Evolutionary conservation across 805 yeast genomes (phyloP), one percentile per base, ranked within the genome.

Genomic region (Naumovozyma dairenensis): DNA sequence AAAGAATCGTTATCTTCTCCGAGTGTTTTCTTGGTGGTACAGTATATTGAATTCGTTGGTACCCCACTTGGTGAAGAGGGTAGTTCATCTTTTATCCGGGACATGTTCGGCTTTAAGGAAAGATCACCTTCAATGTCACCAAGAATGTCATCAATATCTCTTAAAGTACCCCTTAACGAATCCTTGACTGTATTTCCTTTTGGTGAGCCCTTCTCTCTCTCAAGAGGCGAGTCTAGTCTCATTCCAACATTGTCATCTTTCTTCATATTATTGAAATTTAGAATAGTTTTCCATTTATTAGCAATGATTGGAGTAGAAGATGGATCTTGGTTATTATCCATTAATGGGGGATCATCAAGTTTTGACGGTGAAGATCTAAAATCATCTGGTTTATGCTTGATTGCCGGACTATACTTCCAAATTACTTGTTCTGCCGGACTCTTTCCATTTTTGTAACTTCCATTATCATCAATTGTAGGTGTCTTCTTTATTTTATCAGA

Each of bases 251-350:
- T 18, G 15, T 40, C 37, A 3, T 32, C 33, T 10, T 38, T 45
- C 22, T 43, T 40, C 4, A 51, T 48, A 31, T 53, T 48, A 2
- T 43, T 37, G 21, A 55, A 49, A 31, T 43, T 48, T 4, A 57
- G 34, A 2, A 55, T 44, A 21, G 46, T 43, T 30, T 45, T 51
- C 32, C 49, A 45, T 25, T 44, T 44, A 9, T 39, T 44, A 4
- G 54, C 49, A 9, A 53, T 44, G 20, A 48, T 35, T 8, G 61
- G 59, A 3, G 60, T 55, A 1, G 61, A 56, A 7, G 57, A 48
- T 6, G 53, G 50, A 17, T 45, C 45, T 20, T 48, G 49, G 3
- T 28, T 33, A 10, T 21, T 34, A 15, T 27, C 29, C 15, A 29
- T 27, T 7, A 35, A 38, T 9, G 29, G 16, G n/a, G 29, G 18